phyloP scores from a whole-genome alignment of 169 alveolate genomes.

The Plasmodium falciparum region DNA sequence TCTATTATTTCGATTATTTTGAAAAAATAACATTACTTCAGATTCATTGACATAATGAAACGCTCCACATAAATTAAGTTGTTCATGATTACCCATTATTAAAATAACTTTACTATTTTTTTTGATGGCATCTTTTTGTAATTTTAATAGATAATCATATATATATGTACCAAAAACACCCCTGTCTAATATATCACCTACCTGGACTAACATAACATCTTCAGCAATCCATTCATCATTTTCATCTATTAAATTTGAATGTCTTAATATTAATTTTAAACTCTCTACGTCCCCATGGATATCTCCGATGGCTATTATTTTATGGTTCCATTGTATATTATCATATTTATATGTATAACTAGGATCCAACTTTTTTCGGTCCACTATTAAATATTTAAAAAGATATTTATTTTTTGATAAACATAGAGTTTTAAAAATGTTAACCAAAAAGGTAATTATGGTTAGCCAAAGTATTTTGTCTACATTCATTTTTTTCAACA shows the following conservation, averaged over 20 bases:
- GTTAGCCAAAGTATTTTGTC: neutral
- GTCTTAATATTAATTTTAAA: conserved; percentile 63
- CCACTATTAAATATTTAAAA: conserved; percentile 34
- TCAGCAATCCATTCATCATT: conserved; percentile 79
- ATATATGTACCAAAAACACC: conserved; percentile 61
- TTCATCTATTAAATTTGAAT: conserved; percentile 75
- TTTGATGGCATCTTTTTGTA: conserved; percentile 54
- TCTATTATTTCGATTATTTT: conserved; percentile 34
- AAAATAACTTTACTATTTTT: conserved; percentile 45
- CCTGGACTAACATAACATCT: conserved; percentile 46
- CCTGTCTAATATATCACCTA: conserved; percentile 57
- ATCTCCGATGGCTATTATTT: conserved; percentile 81
- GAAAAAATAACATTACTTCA: conserved; percentile 42
- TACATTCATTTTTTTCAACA: neutral
- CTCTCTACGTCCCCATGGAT: conserved; percentile 81
- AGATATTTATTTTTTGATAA: conserved; percentile 13
- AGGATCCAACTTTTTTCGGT: conserved; percentile 22
- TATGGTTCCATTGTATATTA: conserved; percentile 79
- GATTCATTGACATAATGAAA: conserved; percentile 47
- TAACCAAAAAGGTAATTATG: neutral
- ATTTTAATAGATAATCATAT: conserved; percentile 38
- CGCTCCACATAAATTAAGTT: conserved; percentile 44
- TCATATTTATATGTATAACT: conserved; percentile 37
- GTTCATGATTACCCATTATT: conserved; percentile 70
- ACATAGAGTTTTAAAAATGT: neutral